Evolutionary conservation across 352 stramenopile species (phyloP), one percentile per base, ranked within the genome.

Genomic region (Peronospora farinosa): DNA sequence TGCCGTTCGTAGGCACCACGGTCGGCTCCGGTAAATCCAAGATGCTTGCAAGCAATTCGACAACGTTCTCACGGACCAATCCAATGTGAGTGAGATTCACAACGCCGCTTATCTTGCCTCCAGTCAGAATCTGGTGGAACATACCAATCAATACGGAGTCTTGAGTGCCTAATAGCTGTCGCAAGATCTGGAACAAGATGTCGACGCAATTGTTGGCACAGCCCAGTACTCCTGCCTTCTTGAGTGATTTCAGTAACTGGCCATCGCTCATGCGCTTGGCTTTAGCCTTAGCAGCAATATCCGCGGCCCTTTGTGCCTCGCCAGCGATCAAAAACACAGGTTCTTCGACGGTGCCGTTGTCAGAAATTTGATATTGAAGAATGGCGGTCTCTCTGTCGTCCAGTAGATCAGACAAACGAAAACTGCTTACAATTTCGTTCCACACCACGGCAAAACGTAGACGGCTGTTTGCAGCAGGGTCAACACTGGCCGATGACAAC

Each of bases 381-480:
- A 95, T 91, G 0, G 84, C 82, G 7, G 81, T 91, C 57, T 95
- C 81, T 27, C 84, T 74, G 51, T 95, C 82, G 46, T 95, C 84
- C 25, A 95, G 60, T 41, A 95, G 67, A 58, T 95, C 84, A 1
- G 81, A 91, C 39, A 95, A 52, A 16, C 84, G 81, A 51, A 92
- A 95, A 59, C 84, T 92, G 67, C 82, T 95, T 12, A 95, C 71
- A 52, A 92, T 89, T 43, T 92, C 84, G 38, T 95, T 95, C 84
- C 84, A 95, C 7, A 95, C 84, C 0, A 95, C 82, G 1, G 79
- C 80, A 46, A 95, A 95, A 11, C 84, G 81, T 43, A 95, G 54
- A 2, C 80, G 80, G 36, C 74, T 87, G 47, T 91, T 91, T 12
- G 78, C 81, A 49, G 89, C 75, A 8, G 77, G 75, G 6, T 72